Base-by-base conservation (phyloP, 2,329 filamentous ascomycete species). In the Fusarium sp. region DNA sequence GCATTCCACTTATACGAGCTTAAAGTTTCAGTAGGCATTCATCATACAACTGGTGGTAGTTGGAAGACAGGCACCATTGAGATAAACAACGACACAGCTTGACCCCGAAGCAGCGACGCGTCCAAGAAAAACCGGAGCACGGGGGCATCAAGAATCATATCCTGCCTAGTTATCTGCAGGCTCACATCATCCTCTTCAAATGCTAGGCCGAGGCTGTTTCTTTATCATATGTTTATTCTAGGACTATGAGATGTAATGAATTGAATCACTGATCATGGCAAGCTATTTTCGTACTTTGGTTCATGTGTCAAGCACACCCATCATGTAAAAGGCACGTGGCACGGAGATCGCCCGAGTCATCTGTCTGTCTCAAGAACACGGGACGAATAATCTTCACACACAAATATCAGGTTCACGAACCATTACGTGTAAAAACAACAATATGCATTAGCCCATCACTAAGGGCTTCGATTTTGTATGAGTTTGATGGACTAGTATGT, bases 401-500 rank as follows among this genome's bases (percentile, higher is more conserved):
- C 46, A n/a, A 11, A 26, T 6, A 34, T 21, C 15, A 28, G 6
- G 51, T 14, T 53, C 39, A 17, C 24, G 10, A 21, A 21, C 17
- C 14, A 53, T 26, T 33, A 24, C n/a, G 22, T 34, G 36, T 28
- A 22, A 5, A 31, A 62, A 40, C 22, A 58, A 9, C 19, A 38
- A 19, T 46, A 34, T 26, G 26, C 46, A 38, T 56, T 50, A 54
- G 49, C 44, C 66, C 49, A n/a, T 56, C 24, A 43, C 34, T 45
- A 31, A 59, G 51, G 62, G 42, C 62, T 46, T 52, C 55, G 15
- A 40, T 49, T 63, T 64, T 55, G 34, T 33, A 36, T 45, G 28
- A 57, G 47, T 46, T 69, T 54, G 62, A 52, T 57, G 65, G 24
- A 36, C 60, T 53, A 57, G 34, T 64, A 57, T 62, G 56, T 43